Evolutionary conservation across 345 rosid species (phyloP), one percentile per base, ranked within the genome.

Genomic region (Citrus hindsii): DNA sequence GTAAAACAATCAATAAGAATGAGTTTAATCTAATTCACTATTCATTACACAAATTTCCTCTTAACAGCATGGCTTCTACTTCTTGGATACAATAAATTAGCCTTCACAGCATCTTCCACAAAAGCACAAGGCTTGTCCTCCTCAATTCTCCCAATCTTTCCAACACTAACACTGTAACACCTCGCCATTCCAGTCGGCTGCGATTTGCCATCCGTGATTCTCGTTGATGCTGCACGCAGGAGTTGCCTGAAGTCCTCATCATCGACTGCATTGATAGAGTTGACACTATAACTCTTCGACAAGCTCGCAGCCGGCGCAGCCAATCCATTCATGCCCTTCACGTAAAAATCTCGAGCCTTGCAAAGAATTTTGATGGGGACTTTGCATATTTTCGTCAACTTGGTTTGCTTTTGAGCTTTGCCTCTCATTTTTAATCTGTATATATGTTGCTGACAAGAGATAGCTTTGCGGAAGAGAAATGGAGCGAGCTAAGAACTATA

Each of bases 61-160:
- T 42, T 65, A 40, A 75, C 6, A 1, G 75, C 82, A 2, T 61
- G 46, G 14, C 69, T 82, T 79, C 67, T 69, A 53, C 81, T 78
- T 71, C 68, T 79, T 10, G 67, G 61, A 75, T 32, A 75, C 58
- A 71, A 22, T 62, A 64, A 14, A 38, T 55, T 32, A 4, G n/a
- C 71, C 69, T 32, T 75, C 7, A 18, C 6, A 48, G 22, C 72
- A 40, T 71, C 79, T 25, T 83, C 89, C 80, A 79, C 82, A 28
- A 87, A 87, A 6, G 76, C 77, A 76, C 89, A 86, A 67, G 90
- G 75, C 75, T 56, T 63, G 35, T 84, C 84, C 76, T 87, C 90
- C 9, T 89, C 88, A 71, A 87, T 87, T 72, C 79, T 82, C 40
- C 90, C 89, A n/a, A 89, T 83, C 82, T 75, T 84, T 63, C 92